These are phyloP conservation scores for Myrica gale DNA, from an alignment of 306 rosid genomes.

Conservation along the genomic window DNA sequence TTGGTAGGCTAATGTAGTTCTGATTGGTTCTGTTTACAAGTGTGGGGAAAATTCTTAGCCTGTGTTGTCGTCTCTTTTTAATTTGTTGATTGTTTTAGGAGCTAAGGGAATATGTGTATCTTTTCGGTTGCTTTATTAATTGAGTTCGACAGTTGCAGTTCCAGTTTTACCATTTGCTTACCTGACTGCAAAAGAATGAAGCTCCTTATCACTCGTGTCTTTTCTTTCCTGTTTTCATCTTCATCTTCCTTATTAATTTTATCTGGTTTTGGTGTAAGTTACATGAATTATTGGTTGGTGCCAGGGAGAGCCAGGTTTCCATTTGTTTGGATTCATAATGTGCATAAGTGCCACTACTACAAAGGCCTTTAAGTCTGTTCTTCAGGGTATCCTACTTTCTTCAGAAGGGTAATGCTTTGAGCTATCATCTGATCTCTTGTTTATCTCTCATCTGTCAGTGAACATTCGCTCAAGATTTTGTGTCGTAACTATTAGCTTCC, in stretches of 20 bases:
- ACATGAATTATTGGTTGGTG: constrained; percentile 40
- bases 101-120: not conserved
- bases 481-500: not conserved
- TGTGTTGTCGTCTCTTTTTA: not conserved
- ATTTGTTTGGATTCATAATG: constrained; percentile 84
- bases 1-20: not conserved
- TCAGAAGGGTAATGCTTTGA: too few species aligned
- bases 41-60: not conserved
- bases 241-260: constrained; percentile 4
- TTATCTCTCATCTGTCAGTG: too few species aligned
- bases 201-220: constrained; percentile 7
- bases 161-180: not conserved
- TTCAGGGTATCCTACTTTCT: too few species aligned
- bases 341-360: constrained; percentile 96
- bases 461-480: too few species aligned
- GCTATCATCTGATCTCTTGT: too few species aligned
- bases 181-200: constrained; percentile 5
- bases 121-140: not conserved
- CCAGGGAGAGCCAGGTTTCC: constrained; percentile 97
- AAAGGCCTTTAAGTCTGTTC: constrained; percentile 98
- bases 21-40: constrained; percentile 18
- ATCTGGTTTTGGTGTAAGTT: constrained; percentile 25
- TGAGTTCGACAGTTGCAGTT: constrained; percentile 19
- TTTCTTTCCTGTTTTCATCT: constrained; percentile 21
- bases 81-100: not conserved